Conservation (phyloP, 192 early-diverging fungal genomes). For the Spinellus fusiger region DNA sequence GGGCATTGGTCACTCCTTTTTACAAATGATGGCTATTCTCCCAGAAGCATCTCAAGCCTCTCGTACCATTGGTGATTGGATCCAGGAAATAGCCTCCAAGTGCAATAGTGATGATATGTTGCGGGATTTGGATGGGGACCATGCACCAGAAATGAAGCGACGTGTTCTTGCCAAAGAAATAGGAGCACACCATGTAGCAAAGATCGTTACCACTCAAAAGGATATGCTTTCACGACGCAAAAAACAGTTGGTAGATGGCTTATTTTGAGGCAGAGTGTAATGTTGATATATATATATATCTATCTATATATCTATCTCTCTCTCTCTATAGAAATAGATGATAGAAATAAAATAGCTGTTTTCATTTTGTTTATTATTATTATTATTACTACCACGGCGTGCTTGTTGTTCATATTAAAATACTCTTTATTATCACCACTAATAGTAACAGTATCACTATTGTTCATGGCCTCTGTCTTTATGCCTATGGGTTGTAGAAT, state of each 20-base stretch:
- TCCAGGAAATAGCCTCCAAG: conserved; percentile 6
- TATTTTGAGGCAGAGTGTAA: conserved; percentile 12
- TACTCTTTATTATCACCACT: too few species aligned
- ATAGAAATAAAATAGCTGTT: not conserved
- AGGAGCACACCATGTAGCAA: conserved; percentile 20
- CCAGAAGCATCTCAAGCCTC: conserved; percentile 60
- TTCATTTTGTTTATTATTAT: too few species aligned
- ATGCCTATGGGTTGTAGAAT: too few species aligned
- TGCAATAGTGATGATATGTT: not conserved
- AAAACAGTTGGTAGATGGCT: conserved; percentile 18
- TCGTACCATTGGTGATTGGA: conserved; percentile 37
- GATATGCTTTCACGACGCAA: conserved; percentile 32
- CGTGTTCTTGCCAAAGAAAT: not conserved
- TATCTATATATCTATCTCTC: too few species aligned
- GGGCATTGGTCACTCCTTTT: conserved; percentile 59
- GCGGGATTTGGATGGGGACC: not conserved
- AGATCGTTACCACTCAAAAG: conserved; percentile 27
- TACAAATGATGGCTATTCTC: conserved; percentile 65
- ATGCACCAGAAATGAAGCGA: not conserved
- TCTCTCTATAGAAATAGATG: not conserved
- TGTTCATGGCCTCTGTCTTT: too few species aligned
- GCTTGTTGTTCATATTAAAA: too few species aligned
- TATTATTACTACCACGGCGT: too few species aligned
- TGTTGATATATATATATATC: not conserved
- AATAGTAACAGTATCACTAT: too few species aligned